Evolutionary conservation across 805 yeast genomes (phyloP).

Genomic region (Starmerella cellae): DNA sequence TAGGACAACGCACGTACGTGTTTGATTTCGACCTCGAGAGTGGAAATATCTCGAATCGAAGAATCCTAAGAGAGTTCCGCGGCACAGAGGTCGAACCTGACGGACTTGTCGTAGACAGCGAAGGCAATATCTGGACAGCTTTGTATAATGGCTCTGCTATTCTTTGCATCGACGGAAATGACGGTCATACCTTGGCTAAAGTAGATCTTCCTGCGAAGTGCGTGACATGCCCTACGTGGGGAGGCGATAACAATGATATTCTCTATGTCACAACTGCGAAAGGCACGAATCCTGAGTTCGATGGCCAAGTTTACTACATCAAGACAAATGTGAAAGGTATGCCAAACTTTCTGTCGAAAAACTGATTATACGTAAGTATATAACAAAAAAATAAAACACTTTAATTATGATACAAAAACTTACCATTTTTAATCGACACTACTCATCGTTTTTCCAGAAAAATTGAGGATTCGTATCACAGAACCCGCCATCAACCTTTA

Average conservation of each 20-base stretch:
- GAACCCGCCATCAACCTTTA: constrained; percentile 15
- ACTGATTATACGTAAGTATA: too few species aligned
- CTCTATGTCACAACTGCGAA: constrained; percentile 24
- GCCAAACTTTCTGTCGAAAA: constrained; percentile 17
- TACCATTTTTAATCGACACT: too few species aligned
- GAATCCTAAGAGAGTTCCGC: constrained; percentile 17
- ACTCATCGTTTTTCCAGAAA: constrained; percentile 9
- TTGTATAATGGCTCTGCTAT: constrained; percentile 22
- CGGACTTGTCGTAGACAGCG: constrained; percentile 21
- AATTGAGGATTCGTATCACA: constrained; percentile 13
- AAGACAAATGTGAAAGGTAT: constrained; percentile 23
- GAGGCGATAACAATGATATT: constrained; percentile 24
- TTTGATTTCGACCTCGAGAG: constrained; percentile 32
- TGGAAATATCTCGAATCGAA: constrained; percentile 28
- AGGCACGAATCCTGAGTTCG: constrained; percentile 20
- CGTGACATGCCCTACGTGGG: constrained; percentile 30
- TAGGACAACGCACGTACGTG: constrained; percentile 36
- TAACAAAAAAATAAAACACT: too few species aligned
- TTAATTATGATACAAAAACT: too few species aligned
- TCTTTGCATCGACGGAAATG: constrained; percentile 19
- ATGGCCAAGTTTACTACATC: constrained; percentile 27
- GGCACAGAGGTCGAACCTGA: constrained; percentile 23
- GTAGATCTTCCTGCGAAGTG: constrained; percentile 20
- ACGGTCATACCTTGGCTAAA: constrained; percentile 23
- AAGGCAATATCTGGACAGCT: constrained; percentile 24